These are phyloP conservation scores for Fraxinus nigra DNA, from an alignment of 305 asterid genomes.

Conservation along the genomic window DNA sequence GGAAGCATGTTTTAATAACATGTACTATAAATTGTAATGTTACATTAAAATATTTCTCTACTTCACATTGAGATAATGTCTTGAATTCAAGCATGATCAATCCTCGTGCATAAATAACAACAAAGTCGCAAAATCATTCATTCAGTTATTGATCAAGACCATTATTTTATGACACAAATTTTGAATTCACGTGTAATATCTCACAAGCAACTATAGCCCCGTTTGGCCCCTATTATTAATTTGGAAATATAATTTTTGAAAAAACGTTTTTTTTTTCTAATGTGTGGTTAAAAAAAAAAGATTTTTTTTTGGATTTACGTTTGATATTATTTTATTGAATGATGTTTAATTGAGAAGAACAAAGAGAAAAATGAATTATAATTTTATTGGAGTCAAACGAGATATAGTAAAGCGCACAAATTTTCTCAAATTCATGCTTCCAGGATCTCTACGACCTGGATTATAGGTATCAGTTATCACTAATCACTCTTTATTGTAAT, in stretches of 20 bases:
- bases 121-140: neutral
- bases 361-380: too few relatives aligned
- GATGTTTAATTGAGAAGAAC: too few relatives aligned
- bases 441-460: neutral
- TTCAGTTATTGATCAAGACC: neutral
- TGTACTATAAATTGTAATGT: neutral
- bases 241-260: too few relatives aligned
- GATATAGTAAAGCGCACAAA: neutral
- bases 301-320: too few relatives aligned
- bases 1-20: neutral
- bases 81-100: neutral
- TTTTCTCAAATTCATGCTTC: neutral
- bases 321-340: too few relatives aligned
- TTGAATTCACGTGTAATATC: neutral
- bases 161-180: neutral
- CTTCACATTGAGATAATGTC: neutral
- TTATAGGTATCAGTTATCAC: neutral
- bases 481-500: neutral
- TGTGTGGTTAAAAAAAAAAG: too few relatives aligned
- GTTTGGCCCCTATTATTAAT: too few relatives aligned
- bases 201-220: neutral
- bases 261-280: too few relatives aligned
- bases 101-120: neutral
- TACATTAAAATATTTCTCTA: neutral
- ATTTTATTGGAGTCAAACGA: neutral